Evolutionary conservation across 805 yeast genomes (phyloP).

Genomic region (Candida pseudofarinosa): DNA sequence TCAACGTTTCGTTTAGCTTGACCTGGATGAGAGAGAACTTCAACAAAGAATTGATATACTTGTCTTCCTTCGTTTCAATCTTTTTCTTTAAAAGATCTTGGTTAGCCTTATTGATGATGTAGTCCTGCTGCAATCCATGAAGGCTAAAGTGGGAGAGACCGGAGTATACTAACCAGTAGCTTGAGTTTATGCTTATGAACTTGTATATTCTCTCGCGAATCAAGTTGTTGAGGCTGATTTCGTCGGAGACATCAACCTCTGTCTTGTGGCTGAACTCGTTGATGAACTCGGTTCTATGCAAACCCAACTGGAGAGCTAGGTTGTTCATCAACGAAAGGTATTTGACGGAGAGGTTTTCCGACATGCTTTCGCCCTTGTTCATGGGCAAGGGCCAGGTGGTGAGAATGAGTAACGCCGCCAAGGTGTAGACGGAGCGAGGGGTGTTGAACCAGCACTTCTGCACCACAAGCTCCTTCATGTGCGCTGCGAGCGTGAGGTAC

Average conservation of each 20-base stretch:
- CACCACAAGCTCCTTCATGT: slow-evolving; percentile 36
- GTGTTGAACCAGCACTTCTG: slow-evolving; percentile 41
- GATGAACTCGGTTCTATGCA: slow-evolving; percentile 39
- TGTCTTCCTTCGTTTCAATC: slow-evolving; percentile 11
- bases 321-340: slow-evolving; percentile 36
- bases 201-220: slow-evolving; percentile 41
- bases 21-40: slow-evolving; percentile 36
- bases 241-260: slow-evolving; percentile 18
- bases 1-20: slow-evolving; percentile 37
- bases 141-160: slow-evolving; percentile 32
- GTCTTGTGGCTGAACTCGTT: slow-evolving; percentile 39
- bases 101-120: slow-evolving; percentile 30
- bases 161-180: slow-evolving; percentile 38
- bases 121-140: slow-evolving; percentile 33
- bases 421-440: slow-evolving; percentile 39
- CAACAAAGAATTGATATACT: slow-evolving; percentile 22
- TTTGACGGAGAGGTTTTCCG: slow-evolving; percentile 31
- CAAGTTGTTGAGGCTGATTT: slow-evolving; percentile 27
- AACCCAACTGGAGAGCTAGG: slow-evolving; percentile 39
- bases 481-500: slow-evolving; percentile 24
- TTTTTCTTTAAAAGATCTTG: slow-evolving; percentile 13
- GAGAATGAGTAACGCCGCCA: slow-evolving; percentile 36
- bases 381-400: slow-evolving; percentile 44
- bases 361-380: slow-evolving; percentile 16
- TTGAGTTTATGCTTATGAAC: slow-evolving; percentile 38